Conservation (phyloP, 139 green algal genomes). For the Tetraselmis chui region DNA sequence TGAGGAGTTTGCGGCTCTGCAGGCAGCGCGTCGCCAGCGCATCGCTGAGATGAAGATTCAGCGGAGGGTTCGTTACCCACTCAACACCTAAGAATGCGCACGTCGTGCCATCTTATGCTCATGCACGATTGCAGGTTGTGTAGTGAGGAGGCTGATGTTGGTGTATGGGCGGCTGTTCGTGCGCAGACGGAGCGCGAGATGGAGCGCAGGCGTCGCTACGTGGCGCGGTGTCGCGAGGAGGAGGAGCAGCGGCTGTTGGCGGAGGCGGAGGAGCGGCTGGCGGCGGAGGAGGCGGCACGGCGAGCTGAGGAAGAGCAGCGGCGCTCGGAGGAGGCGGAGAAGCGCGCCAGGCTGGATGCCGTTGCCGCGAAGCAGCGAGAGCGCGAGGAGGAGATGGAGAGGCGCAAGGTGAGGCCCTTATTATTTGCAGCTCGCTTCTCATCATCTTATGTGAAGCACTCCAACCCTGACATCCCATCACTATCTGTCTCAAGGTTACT, state of each 20-base stretch:
- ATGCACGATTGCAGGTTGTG: not conserved
- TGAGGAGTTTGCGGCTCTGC: conserved; percentile 83
- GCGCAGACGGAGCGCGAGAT: conserved; percentile 58
- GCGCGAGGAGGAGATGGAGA: conserved; percentile 54
- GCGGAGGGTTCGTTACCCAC: not conserved
- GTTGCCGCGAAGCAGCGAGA: conserved; percentile 20
- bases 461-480: too few relatives aligned
- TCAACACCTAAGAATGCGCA: not conserved
- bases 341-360: conserved; percentile 7
- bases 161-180: conserved; percentile 18
- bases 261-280: not conserved
- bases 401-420: not conserved
- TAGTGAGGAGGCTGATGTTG: not conserved
- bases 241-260: conserved; percentile 36
- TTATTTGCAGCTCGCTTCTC: too few relatives aligned
- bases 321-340: conserved; percentile 38
- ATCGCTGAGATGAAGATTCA: not conserved
- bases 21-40: conserved; percentile 5
- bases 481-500: too few relatives aligned
- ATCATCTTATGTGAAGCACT: too few relatives aligned
- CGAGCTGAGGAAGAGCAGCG: conserved; percentile 40
- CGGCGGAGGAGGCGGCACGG: conserved; percentile 21
- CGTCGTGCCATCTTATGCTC: not conserved
- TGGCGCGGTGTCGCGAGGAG: conserved; percentile 52
- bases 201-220: conserved; percentile 64